Percentiles rank a stretch among this genome's conserved stretches.
Conservation (phyloP, 768 basidiomycete species). For the Boletus bicolor region DNA sequence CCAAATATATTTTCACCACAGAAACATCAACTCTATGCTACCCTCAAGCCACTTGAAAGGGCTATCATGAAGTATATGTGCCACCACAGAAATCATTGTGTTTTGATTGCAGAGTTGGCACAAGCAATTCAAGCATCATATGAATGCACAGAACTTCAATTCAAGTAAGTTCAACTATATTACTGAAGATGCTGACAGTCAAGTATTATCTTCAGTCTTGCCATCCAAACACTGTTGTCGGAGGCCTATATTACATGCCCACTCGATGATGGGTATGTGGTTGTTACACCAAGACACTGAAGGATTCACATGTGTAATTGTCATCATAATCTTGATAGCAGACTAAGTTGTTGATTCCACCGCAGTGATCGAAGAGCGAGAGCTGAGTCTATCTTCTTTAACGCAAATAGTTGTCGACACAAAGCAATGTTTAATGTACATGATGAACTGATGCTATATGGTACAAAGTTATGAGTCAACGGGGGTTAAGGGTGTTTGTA, state of each 20-base stretch:
- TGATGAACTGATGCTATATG: slow-evolving; percentile 14
- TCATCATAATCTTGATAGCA: background rate
- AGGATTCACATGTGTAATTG: background rate
- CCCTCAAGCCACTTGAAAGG: slow-evolving; percentile 17
- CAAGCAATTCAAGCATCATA: slow-evolving; percentile 5
- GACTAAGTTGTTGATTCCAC: background rate
- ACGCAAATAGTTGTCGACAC: background rate
- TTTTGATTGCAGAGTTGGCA: slow-evolving; percentile 17
- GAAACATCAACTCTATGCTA: slow-evolving; percentile 16
- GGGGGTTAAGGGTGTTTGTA: slow-evolving; percentile 75
- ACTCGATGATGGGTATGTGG: slow-evolving; percentile 27
- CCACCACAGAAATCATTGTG: background rate
- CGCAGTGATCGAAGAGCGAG: background rate
- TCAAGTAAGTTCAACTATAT: slow-evolving; percentile 15
- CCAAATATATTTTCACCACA: slow-evolving; percentile 22
- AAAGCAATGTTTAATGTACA: slow-evolving; percentile 11
- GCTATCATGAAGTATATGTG: slow-evolving; percentile 19
- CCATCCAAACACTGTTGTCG: slow-evolving; percentile 20
- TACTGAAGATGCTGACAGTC: background rate
- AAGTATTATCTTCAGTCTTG: slow-evolving; percentile 6
- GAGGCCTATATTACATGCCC: slow-evolving; percentile 33
- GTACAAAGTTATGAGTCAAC: slow-evolving; percentile 19
- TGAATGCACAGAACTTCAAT: slow-evolving; percentile 19
- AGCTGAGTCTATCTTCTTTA: background rate
- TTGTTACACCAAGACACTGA: slow-evolving; percentile 29